Evolutionary conservation across 495 filamentous ascomycete species (phyloP), one percentile per base, ranked within the genome.

Genomic region (Penicillium paradoxum): DNA sequence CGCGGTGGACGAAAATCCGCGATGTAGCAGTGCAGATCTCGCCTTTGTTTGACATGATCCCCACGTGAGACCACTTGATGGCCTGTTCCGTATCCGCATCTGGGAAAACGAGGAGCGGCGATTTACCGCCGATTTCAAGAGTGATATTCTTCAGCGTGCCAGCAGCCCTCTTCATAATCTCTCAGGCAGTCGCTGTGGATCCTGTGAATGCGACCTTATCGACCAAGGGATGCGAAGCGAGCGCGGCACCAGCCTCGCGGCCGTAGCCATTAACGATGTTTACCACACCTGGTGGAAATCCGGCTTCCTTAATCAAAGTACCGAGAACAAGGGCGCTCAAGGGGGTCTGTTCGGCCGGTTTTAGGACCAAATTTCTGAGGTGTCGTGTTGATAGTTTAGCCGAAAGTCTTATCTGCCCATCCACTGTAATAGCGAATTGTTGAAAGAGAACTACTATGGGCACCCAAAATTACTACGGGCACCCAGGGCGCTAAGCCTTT

Each of bases 181-280:
- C 79, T 53, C 83, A 81, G 10, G 83, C 91, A 7, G 91, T 95
- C 0, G 75, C 73, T 2, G 91, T 96, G 37, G 82, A 87, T 42
- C 91, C 91, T 0, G 91, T 97, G 59, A 97, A 97, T 24, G 91
- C 90, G 49, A 97, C 75, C 73, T 96, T 97, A 71, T 96, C 90
- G 42, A 97, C 81, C 19, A 74, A 77, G 1, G 81, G 66, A 60
- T 96, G 91, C 46, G 78, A 74, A 9, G 87, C 88, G 9, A 96
- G 80, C 1, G 91, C 87, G 2, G 86, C 81, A 18, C 91, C 91
- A 1, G 89, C 87, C 19, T 83, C 84, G 36, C 73, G 77, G 41
- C 91, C 91, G 62, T 87, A 76, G 2, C 91, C 91, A 61, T 93
- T 93, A 60, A 95, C 73, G 56, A 97, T 83, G 61, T 97, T 96